Conservation (phyloP, 768 basidiomycete genomes). For the Mycena epipterygia region DNA sequence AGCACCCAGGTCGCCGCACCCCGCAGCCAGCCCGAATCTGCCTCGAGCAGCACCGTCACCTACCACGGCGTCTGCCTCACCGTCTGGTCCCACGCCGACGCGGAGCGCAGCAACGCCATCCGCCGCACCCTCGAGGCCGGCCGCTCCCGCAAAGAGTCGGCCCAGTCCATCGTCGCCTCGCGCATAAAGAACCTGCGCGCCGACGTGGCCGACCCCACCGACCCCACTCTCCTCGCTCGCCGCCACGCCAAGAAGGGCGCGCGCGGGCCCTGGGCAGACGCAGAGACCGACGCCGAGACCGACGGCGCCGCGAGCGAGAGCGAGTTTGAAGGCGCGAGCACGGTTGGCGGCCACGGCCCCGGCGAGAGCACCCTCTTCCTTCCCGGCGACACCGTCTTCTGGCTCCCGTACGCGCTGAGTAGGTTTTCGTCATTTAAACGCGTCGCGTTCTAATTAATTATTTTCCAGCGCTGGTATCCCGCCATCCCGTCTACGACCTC, state of each 20-base stretch:
- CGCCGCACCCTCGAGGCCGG: conserved; percentile 86
- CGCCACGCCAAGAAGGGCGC: conserved; percentile 68
- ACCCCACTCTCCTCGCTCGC: conserved; percentile 70
- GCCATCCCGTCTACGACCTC: conserved; percentile 94
- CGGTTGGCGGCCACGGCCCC: conserved; percentile 83
- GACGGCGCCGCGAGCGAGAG: conserved; percentile 87
- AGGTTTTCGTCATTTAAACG: conserved; percentile 47
- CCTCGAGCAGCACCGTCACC: conserved; percentile 66
- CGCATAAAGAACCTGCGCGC: conserved; percentile 76
- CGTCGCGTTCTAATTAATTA: conserved; percentile 25
- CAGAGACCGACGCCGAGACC: conserved; percentile 84
- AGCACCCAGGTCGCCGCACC: conserved; percentile 45
- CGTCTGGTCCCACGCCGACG: conserved; percentile 96
- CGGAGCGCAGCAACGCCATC: conserved; percentile 87
- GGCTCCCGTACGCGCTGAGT: conserved; percentile 96
- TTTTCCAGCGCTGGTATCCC: conserved; percentile 85
- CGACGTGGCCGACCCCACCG: conserved; percentile 60
- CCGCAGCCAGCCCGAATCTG: conserved; percentile 47
- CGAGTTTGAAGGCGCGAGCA: conserved; percentile 87
- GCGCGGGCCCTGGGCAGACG: conserved; percentile 79
- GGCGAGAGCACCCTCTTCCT: conserved; percentile 92
- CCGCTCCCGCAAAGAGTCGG: conserved; percentile 83
- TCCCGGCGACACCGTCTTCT: conserved; percentile 92
- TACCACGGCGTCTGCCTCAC: conserved; percentile 95
- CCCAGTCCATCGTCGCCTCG: conserved; percentile 77